Conservation (phyloP, 352 stramenopile species). For the Phytopythium delawarense region DNA sequence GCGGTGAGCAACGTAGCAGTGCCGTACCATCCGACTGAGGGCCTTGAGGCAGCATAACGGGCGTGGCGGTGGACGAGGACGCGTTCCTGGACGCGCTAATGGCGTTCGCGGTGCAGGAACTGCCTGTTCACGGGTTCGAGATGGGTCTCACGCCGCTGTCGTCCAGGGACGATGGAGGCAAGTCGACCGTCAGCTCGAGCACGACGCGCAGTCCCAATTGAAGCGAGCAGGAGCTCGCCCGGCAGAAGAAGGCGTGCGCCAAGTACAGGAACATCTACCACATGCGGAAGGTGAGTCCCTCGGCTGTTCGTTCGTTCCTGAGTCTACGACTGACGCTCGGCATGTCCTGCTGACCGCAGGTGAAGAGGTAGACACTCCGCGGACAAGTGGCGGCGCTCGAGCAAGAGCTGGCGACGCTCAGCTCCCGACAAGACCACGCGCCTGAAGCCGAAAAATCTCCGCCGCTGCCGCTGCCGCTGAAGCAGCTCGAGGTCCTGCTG, state of each 20-base stretch:
- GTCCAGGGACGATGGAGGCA: background rate
- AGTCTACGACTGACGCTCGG: background rate
- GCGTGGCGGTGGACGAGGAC: constrained; percentile 1
- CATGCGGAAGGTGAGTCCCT: background rate
- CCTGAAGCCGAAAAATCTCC: background rate
- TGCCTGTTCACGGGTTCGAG: background rate
- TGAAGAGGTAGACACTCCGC: constrained; percentile 1
- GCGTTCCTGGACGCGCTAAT: constrained; percentile 4
- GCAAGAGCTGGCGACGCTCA: background rate
- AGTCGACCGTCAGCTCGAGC: background rate
- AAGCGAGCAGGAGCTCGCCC: background rate
- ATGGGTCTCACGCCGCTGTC: background rate
- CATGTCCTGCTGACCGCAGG: background rate
- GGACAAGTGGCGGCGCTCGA: constrained; percentile 1
- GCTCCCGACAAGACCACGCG: background rate
- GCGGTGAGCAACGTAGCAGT: background rate
- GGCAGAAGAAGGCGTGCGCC: constrained; percentile 2
- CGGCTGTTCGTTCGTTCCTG: too few species aligned
- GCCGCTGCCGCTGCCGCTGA: background rate
- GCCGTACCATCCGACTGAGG: background rate
- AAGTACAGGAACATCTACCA: constrained; percentile 7
- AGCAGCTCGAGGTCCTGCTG: background rate
- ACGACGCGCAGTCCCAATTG: background rate
- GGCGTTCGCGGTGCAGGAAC: background rate
- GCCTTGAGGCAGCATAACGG: background rate